Evolutionary conservation across 2,329 filamentous ascomycete genomes (phyloP).

Genomic region (Colletotrichum theobromicola): DNA sequence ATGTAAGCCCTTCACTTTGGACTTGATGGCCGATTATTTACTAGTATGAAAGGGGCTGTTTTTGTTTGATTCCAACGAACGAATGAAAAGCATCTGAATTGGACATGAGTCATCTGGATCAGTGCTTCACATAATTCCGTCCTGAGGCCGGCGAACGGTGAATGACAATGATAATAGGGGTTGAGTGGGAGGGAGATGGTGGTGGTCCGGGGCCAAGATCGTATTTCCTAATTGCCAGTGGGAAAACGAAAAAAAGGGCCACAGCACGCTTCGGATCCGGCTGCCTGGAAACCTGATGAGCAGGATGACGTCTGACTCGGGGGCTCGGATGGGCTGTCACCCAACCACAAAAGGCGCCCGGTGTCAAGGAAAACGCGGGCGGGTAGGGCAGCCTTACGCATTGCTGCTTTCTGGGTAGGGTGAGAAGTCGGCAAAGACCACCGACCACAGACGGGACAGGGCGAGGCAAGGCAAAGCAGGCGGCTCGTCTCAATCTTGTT

Average conservation of each 20-base stretch:
- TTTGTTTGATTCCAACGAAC: neutral
- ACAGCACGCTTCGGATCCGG: neutral
- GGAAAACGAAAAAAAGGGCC: neutral
- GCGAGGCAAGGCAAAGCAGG: neutral
- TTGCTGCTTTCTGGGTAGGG: neutral
- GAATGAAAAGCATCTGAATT: neutral
- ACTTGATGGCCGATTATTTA: neutral
- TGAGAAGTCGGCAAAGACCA: neutral
- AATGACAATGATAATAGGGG: neutral
- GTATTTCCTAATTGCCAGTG: neutral
- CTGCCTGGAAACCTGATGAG: neutral
- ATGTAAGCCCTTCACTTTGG: neutral
- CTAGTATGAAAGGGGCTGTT: neutral
- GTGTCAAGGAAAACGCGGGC: neutral
- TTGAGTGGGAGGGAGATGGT: neutral
- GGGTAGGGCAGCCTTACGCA: neutral
- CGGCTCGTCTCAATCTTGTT: neutral
- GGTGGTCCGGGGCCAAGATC: neutral
- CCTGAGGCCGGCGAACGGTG: neutral
- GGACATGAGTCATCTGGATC: neutral
- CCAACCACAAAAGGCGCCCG: neutral
- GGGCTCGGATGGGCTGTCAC: neutral
- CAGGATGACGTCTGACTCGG: slow-evolving; percentile 6
- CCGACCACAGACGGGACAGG: neutral
- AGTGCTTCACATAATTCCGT: neutral